These are phyloP conservation scores for Excoecaria agallocha DNA, from an alignment of 345 rosid genomes.

Conservation along the genomic window DNA sequence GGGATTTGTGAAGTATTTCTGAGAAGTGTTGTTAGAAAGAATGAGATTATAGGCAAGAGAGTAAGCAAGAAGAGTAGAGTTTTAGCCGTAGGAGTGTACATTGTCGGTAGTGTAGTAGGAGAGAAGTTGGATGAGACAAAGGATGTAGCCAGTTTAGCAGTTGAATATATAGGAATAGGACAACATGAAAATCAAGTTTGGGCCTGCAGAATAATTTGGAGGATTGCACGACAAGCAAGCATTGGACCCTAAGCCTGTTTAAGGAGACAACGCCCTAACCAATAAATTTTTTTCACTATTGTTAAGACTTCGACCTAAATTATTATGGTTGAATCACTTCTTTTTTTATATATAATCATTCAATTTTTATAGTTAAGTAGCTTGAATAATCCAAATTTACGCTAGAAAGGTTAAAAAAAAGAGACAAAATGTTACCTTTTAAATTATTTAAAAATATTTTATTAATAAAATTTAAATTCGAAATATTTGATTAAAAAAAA, in stretches of 20 bases:
- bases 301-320: no score
- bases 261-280: no score
- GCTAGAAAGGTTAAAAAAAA: no score
- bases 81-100: constrained; percentile 18
- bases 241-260: neutral
- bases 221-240: constrained; percentile 10
- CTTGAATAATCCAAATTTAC: no score
- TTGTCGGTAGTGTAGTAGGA: neutral
- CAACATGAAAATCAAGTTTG: neutral
- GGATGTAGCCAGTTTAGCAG: neutral
- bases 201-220: neutral
- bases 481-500: no score
- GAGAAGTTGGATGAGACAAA: neutral
- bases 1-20: constrained; percentile 19
- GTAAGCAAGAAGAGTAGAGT: constrained; percentile 13
- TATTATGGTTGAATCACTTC: no score
- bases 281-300: no score
- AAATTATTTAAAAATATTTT: no score
- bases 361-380: no score
- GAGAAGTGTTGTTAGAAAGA: constrained; percentile 3
- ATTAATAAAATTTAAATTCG: no score
- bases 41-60: constrained; percentile 23
- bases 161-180: neutral
- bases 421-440: no score
- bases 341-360: no score